Evolutionary conservation across 2,329 filamentous ascomycete species (phyloP), one percentile per base, ranked within the genome.

Genomic region (Chlorencoelia australis): DNA sequence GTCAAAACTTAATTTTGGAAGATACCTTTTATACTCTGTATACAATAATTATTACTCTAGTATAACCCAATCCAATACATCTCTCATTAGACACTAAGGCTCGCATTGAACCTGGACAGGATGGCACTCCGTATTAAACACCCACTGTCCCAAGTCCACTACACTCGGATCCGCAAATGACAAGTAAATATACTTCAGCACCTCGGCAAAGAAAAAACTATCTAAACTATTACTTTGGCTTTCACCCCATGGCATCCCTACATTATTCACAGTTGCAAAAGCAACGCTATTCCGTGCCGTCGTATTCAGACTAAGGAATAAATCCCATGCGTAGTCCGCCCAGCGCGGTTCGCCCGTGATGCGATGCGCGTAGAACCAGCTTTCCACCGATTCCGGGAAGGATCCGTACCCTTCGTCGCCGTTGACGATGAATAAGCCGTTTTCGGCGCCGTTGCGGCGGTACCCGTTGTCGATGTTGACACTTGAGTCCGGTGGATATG

Each of bases 131-230:
- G 42, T 44, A 33, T 44, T 44, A 26, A 41, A 44, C 9, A 37
- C 30, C 59, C 65, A 80, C 7, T 78, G 65, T 53, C 81, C 76
- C 51, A 82, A 56, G 52, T 68, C 77, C 21, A 78, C 61, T 16
- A 70, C 46, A 16, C 65, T 61, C 0, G 80, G 75, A 40, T 77
- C 70, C 17, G 75, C 73, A 56, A 83, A 94, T 33, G 91, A 79
- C 48, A 89, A 56, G 60, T 81, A 89, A 37, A 71, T 63, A 56
- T 91, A 89, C 66, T 93, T 91, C 55, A 91, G 58, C 45, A 85
- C 79, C 64, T 91, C 84, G 0, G 84, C 84, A 55, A 89, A 84
- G 66, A 82, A 79, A 62, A 88, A 91, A 51, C 79, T 86, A 63
- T 91, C 82, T 66, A 86, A 80, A 54, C 78, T 76, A 54, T 91